Conservation (phyloP, 768 basidiomycete genomes). For the Mycena leptocephala region DNA sequence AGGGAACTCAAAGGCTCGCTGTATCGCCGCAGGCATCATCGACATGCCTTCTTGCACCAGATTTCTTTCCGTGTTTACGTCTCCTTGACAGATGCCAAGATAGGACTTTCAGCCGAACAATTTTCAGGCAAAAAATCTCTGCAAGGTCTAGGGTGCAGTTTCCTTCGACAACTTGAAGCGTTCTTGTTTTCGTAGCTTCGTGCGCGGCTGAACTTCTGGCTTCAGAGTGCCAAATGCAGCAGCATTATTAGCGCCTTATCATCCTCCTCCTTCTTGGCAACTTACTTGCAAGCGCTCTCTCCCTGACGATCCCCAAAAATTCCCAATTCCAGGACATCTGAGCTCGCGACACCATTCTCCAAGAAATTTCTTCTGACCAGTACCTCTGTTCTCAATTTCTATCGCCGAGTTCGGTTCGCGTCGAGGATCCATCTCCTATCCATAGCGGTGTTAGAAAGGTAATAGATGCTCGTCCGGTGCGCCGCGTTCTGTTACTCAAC, state of each 20-base stretch:
- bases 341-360: background rate
- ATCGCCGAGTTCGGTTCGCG: background rate
- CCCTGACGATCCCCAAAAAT: background rate
- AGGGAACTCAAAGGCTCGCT: background rate
- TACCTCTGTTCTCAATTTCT: background rate
- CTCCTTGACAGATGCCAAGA: constrained; percentile 9
- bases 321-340: background rate
- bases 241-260: background rate
- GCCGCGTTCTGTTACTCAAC: background rate
- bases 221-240: background rate
- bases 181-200: background rate
- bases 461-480: constrained; percentile 11
- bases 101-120: background rate
- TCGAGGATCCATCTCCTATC: background rate
- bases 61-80: constrained; percentile 18
- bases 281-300: background rate
- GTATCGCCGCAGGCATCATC: background rate
- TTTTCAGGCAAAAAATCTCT: background rate
- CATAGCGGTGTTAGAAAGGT: constrained; percentile 25
- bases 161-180: background rate
- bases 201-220: background rate
- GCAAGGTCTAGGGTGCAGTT: background rate
- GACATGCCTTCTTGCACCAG: background rate
- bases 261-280: background rate
- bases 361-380: background rate